Percentiles rank a stretch among this genome's conserved stretches.
These are phyloP conservation scores for Colletotrichum trifolii DNA, from an alignment of 2,329 filamentous ascomycete genomes.

Conservation along the genomic window DNA sequence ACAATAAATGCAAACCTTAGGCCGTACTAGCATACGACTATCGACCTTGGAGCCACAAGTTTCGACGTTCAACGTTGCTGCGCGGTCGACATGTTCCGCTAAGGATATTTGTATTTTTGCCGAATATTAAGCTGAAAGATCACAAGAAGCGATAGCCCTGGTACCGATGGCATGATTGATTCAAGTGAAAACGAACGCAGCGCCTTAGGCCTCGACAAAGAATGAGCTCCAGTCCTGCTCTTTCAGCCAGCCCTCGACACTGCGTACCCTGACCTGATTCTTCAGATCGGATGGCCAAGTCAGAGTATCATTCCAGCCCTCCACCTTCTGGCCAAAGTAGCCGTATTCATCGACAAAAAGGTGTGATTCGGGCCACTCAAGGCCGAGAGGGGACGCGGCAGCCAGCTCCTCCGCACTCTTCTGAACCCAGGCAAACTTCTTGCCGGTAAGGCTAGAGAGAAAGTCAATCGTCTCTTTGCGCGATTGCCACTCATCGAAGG, in stretches of 20 bases:
- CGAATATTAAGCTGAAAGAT: no score
- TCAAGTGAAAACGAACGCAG: neutral
- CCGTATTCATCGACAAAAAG: constrained; percentile 15
- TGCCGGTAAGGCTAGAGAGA: constrained; percentile 51
- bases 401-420: constrained; percentile 47
- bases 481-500: constrained; percentile 53
- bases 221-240: constrained; percentile 11
- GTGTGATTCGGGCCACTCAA: constrained; percentile 7
- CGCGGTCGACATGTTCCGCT: no score
- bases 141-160: no score
- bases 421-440: constrained; percentile 46
- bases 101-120: no score
- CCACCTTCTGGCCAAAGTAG: constrained; percentile 7
- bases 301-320: constrained; percentile 17
- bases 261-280: neutral
- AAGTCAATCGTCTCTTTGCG: constrained; percentile 45
- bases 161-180: neutral
- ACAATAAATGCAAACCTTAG: no score
- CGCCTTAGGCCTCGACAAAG: neutral
- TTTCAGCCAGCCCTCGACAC: constrained; percentile 2
- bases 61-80: no score
- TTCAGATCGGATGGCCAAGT: neutral
- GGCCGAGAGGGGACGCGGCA: constrained; percentile 3
- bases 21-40: no score
- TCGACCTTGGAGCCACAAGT: no score